Evolutionary conservation across 2,329 filamentous ascomycete species (phyloP), one percentile per base, ranked within the genome.

Genomic region (Dothistroma septosporum): DNA sequence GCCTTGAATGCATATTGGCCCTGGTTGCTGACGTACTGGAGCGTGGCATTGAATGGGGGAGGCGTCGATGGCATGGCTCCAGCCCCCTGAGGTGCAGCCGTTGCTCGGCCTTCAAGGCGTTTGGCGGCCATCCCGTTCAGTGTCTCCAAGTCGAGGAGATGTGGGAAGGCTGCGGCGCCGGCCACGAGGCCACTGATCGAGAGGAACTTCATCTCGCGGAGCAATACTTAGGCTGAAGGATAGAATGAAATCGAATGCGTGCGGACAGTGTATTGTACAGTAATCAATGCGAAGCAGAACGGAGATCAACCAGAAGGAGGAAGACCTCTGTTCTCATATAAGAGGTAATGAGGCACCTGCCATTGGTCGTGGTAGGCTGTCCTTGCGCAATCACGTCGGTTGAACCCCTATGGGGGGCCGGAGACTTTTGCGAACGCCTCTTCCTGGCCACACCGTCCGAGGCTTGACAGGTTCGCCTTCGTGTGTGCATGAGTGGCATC

Each of bases 11-110:
- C 62, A 60, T 74, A 57, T 1, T 55, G 48, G 16, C 72, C 73
- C 28, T 61, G 59, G 53, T 64, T 71, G 60, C 65, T 67, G 44
- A 75, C 66, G 50, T 61, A 66, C 55, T 75, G 74, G 9, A 65
- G 48, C 5, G 60, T 61, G 12, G 73, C 71, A 59, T 73, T 67
- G 61, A 75, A 75, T 14, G 69, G 67, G 1, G 72, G 70, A 41
- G 69, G 66, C 10, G 53, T 41, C 11, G 68, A 52, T 12, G 71
- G 70, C 21, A 70, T 52, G 24, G 69, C 69, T 35, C 67, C 69
- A 31, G 44, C 60, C 48, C 69, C 69, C 46, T 71, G 69, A 14
- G 69, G 70, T 21, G 61, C 24, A 3, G 60, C 44, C 4, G 60
- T 28, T 2, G 19, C 21, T n/a, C 61, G 56, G 24, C 64, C 54